A percentile compares a stretch with the other conserved stretches of the same genome.
phyloP scores from a whole-genome alignment of 1,139 yeast genomes.

The Debaryomyces subglobosus region DNA sequence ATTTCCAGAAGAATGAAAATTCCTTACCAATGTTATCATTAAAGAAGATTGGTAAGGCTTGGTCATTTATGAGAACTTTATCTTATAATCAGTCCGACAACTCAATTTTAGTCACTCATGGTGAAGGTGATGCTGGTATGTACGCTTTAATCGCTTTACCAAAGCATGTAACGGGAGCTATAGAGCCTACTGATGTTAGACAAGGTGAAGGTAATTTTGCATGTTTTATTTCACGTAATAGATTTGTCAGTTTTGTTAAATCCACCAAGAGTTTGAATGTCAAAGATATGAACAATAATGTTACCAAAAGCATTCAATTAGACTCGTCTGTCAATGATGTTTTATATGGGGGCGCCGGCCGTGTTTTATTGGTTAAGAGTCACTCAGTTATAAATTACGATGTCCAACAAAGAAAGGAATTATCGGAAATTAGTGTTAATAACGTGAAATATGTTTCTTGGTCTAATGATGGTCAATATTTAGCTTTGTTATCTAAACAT shows the following conservation, averaged over 20 bases:
- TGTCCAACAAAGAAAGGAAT: constrained; percentile 85
- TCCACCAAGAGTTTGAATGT: constrained; percentile 70
- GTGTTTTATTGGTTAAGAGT: constrained; percentile 73
- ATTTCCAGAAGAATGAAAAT: constrained; percentile 61
- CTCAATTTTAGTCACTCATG: constrained; percentile 80
- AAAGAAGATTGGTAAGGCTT: constrained; percentile 81
- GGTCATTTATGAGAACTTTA: constrained; percentile 83
- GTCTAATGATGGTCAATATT: constrained; percentile 86
- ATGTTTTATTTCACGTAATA: constrained; percentile 87
- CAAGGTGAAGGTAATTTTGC: constrained; percentile 88
- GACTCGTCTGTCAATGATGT: constrained; percentile 77
- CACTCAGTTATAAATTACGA: constrained; percentile 81
- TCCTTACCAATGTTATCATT: constrained; percentile 80
- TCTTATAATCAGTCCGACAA: constrained; percentile 94
- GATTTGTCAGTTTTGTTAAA: constrained; percentile 82
- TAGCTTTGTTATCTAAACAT: constrained; percentile 91
- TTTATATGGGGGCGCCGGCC: constrained; percentile 79
- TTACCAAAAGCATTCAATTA: constrained; percentile 78
- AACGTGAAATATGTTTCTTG: constrained; percentile 87
- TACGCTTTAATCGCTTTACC: constrained; percentile 83
- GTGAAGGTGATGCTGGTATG: constrained; percentile 61
- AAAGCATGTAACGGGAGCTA: constrained; percentile 87
- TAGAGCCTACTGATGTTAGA: constrained; percentile 79
- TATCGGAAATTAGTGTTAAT: constrained; percentile 71
- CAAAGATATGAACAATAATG: constrained; percentile 77